Evolutionary conservation across 2,329 filamentous ascomycete genomes (phyloP).

Genomic region (Sclerotinia borealis): DNA sequence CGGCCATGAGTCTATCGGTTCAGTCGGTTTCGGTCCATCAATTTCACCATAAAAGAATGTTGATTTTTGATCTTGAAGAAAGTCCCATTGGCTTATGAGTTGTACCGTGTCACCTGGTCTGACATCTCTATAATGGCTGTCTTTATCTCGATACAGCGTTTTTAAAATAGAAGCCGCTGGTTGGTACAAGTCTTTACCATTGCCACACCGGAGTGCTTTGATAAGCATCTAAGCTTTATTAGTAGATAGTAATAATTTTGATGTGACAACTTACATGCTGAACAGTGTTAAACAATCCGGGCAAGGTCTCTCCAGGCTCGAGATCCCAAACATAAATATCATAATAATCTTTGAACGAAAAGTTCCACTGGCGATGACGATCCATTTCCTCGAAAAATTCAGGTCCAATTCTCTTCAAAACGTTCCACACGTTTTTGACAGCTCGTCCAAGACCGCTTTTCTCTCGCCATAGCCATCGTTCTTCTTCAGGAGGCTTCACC

Average conservation of each 20-base stretch:
- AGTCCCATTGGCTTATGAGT: conserved; percentile 1
- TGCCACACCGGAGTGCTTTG: conserved; percentile 34
- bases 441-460: conserved; percentile 37
- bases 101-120: background rate
- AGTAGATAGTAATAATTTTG: background rate
- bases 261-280: conserved; percentile 25
- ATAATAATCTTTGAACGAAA: conserved; percentile 39
- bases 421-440: conserved; percentile 35
- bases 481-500: conserved; percentile 34
- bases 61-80: background rate
- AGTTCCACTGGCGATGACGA: conserved; percentile 33
- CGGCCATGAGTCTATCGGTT: conserved; percentile 9
- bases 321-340: conserved; percentile 39
- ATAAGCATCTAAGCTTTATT: conserved; percentile 30
- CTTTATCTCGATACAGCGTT: conserved; percentile 34
- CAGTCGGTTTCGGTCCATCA: background rate
- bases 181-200: conserved; percentile 32
- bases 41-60: conserved; percentile 3
- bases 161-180: conserved; percentile 33
- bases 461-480: conserved; percentile 36
- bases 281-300: conserved; percentile 30
- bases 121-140: conserved; percentile 7
- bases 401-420: conserved; percentile 33
- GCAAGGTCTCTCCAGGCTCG: conserved; percentile 31
- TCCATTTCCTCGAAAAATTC: conserved; percentile 39